Conservation (phyloP, 2,329 filamentous ascomycete genomes). For the Fusarium temperatum region DNA sequence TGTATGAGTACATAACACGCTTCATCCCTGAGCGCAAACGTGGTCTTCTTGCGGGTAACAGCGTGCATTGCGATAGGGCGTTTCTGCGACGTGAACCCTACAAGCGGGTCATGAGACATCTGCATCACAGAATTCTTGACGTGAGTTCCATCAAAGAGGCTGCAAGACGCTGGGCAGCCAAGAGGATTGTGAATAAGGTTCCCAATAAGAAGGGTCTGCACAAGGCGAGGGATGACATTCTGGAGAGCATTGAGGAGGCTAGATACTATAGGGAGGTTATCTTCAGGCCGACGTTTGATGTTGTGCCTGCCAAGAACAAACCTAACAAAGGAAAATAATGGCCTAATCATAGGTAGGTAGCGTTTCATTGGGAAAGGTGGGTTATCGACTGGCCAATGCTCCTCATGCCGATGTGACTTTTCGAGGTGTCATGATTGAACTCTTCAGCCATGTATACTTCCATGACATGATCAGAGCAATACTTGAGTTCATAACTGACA, state of each 20-base stretch:
- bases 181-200: constrained; percentile 59
- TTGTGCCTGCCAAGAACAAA: constrained; percentile 37
- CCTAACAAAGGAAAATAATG: constrained; percentile 20
- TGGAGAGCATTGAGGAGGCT: constrained; percentile 95
- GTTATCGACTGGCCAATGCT: not conserved
- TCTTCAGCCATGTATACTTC: not conserved
- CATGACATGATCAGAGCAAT: not conserved
- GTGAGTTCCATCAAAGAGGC: constrained; percentile 95
- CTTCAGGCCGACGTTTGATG: constrained; percentile 58
- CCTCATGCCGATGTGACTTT: not conserved
- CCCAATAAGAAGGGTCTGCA: constrained; percentile 81
- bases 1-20: constrained; percentile 81
- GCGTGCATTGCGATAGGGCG: constrained; percentile 86
- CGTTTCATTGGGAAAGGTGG: not conserved
- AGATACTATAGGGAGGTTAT: constrained; percentile 79
- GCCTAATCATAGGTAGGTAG: not conserved
- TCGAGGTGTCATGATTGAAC: constrained; percentile 2
- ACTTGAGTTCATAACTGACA: not conserved
- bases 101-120: constrained; percentile 73
- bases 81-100: constrained; percentile 84
- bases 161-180: constrained; percentile 77
- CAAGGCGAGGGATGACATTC: constrained; percentile 86
- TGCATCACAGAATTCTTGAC: constrained; percentile 92
- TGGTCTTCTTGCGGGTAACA: constrained; percentile 89
- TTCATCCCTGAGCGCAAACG: constrained; percentile 72